phyloP scores from a whole-genome alignment of 108 stramenopile species.

The Skeletonema potamos region DNA sequence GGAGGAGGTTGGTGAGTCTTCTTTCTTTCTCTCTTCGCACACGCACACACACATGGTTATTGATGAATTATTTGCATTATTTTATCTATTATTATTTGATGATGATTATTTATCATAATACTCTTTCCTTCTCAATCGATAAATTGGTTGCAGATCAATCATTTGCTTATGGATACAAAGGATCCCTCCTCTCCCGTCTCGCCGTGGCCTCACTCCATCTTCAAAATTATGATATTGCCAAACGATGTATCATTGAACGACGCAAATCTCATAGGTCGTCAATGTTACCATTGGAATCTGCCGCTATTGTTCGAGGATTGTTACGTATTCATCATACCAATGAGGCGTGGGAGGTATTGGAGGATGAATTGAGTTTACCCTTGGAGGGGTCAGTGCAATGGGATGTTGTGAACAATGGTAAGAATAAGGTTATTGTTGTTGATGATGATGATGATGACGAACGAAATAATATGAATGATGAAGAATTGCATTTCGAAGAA shows the following conservation, averaged over 20 bases:
- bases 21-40: not conserved
- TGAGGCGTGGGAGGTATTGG: conserved; percentile 70
- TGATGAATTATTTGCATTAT: not conserved
- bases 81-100: too few relatives aligned
- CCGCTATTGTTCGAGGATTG: conserved; percentile 76
- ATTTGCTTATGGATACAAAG: conserved; percentile 74
- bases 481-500: conserved; percentile 26
- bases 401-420: not conserved
- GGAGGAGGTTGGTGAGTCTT: conserved; percentile 56
- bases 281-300: conserved; percentile 78
- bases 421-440: not conserved
- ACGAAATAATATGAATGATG: not conserved
- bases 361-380: conserved; percentile 77
- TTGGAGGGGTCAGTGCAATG: conserved; percentile 45
- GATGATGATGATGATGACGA: too few relatives aligned
- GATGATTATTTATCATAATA: not conserved
- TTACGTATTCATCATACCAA: conserved; percentile 63
- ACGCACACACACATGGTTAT: not conserved
- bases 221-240: conserved; percentile 64
- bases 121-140: too few relatives aligned
- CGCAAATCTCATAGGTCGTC: conserved; percentile 49
- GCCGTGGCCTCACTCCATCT: conserved; percentile 81
- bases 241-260: conserved; percentile 65
- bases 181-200: conserved; percentile 74
- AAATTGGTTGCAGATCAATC: conserved; percentile 32